Evolutionary conservation across 495 filamentous ascomycete species (phyloP), one percentile per base, ranked within the genome.

Genomic region (Neurospora terricola): DNA sequence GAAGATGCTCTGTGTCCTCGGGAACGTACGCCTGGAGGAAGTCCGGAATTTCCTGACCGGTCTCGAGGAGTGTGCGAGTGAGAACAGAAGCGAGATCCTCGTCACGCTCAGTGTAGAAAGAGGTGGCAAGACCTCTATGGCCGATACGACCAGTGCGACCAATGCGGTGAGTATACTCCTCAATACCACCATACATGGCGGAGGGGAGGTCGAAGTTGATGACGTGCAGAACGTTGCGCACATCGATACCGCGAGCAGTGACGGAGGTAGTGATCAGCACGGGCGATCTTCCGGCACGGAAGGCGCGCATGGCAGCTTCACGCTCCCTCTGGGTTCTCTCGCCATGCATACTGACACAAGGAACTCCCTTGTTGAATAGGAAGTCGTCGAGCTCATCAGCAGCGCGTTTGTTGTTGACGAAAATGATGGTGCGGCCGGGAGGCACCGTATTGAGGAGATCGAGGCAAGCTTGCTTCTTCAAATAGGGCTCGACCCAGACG

Each of bases 101-200:
- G 73, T 98, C 91, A 1, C 84, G 80, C 0, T 87, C 85, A 4
- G 89, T 87, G 84, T 91, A 98, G 82, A 99, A 97, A 0, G 94
- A 95, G 0, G 92, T 94, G 0, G 96, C 94, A 16, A 94, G 82
- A 21, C 96, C 96, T 68, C 87, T 86, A 69, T 97, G 92, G 7
- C 96, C 96, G 78, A 98, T 98, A 70, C 96, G 93, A 68, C 92
- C 96, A 75, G 96, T 99, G 72, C 96, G 94, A 69, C 96, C 95
- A 80, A 98, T 99, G 43, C 96, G 92, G 77, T 99, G 96, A 72
- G 92, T 87, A 77, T 99, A 98, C 77, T 98, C 96, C 70, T 92
- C 88, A 66, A 98, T 98, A 5, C 95, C 96, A n/a, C 93, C 94
- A 75, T 93, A 84, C 3, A 84, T 78, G 5, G 80, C 75, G 27